These are phyloP conservation scores for Citrus sp. DNA, from an alignment of 345 rosid species.

Conservation along the genomic window DNA sequence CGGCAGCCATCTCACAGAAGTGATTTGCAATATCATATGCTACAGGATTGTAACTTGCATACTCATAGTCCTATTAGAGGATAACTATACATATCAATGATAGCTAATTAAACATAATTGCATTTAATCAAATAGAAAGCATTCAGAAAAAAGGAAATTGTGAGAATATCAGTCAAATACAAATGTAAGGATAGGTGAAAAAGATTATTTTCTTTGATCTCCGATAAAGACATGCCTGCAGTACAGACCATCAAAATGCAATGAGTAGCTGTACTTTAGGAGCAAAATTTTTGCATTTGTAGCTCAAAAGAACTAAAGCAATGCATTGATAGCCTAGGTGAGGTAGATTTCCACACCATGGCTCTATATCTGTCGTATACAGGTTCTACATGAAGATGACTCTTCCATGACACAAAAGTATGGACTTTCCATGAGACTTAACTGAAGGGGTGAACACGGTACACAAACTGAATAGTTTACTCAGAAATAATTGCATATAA, in stretches of 20 bases:
- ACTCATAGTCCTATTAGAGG: slow-evolving; percentile 84
- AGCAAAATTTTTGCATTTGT: neutral
- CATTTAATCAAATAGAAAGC: neutral
- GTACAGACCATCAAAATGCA: neutral
- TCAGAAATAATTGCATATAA: neutral
- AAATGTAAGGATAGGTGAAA: neutral
- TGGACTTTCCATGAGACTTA: neutral
- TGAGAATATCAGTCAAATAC: neutral
- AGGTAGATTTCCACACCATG: neutral
- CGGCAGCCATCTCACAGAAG: slow-evolving; percentile 93
- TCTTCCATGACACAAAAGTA: neutral
- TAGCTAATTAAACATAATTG: neutral
- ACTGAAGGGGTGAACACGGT: neutral
- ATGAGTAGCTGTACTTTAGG: neutral
- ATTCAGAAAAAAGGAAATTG: neutral
- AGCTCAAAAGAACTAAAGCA: neutral
- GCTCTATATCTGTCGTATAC: neutral
- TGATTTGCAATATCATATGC: slow-evolving; percentile 95
- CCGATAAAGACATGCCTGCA: neutral
- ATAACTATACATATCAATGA: neutral
- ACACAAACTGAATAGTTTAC: neutral
- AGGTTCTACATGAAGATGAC: neutral
- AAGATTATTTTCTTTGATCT: neutral
- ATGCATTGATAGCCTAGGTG: neutral
- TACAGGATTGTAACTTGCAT: slow-evolving; percentile 79